These are phyloP conservation scores for Barnettozyma populi DNA, from an alignment of 805 yeast genomes.

Conservation along the genomic window DNA sequence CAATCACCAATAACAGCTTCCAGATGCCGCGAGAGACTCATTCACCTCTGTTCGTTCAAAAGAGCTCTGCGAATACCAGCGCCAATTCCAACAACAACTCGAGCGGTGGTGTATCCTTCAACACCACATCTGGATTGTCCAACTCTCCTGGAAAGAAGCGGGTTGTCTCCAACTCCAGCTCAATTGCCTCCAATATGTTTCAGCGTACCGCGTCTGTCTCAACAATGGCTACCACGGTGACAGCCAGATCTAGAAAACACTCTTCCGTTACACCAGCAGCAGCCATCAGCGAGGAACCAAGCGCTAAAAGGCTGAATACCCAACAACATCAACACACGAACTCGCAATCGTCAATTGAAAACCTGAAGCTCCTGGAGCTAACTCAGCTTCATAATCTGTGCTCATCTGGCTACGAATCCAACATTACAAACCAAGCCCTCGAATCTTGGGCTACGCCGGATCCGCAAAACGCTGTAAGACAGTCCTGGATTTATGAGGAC, in stretches of 20 bases:
- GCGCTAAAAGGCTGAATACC: background rate
- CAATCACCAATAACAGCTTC: constrained; percentile 14
- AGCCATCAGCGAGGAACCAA: background rate
- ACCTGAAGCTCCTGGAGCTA: constrained; percentile 19
- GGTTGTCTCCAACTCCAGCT: constrained; percentile 18
- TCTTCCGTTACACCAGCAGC: constrained; percentile 9
- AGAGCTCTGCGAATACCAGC: background rate
- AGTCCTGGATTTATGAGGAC: constrained; percentile 23
- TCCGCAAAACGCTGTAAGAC: constrained; percentile 17
- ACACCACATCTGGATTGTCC: constrained; percentile 17
- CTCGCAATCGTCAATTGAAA: constrained; percentile 20
- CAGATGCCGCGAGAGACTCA: constrained; percentile 9
- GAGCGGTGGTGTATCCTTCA: constrained; percentile 17
- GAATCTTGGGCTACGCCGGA: constrained; percentile 22
- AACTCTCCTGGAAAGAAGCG: constrained; percentile 4
- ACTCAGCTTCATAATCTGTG: constrained; percentile 20
- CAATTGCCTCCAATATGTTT: constrained; percentile 10
- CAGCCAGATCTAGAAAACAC: constrained; percentile 9
- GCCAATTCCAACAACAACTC: background rate
- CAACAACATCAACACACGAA: constrained; percentile 6
- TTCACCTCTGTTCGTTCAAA: background rate
- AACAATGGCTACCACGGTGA: constrained; percentile 19
- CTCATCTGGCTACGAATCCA: constrained; percentile 10
- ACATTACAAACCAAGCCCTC: constrained; percentile 2
- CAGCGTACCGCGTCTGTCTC: constrained; percentile 23